phyloP scores from a whole-genome alignment of 2,329 filamentous ascomycete genomes.

The Scedosporium dehoogii region DNA sequence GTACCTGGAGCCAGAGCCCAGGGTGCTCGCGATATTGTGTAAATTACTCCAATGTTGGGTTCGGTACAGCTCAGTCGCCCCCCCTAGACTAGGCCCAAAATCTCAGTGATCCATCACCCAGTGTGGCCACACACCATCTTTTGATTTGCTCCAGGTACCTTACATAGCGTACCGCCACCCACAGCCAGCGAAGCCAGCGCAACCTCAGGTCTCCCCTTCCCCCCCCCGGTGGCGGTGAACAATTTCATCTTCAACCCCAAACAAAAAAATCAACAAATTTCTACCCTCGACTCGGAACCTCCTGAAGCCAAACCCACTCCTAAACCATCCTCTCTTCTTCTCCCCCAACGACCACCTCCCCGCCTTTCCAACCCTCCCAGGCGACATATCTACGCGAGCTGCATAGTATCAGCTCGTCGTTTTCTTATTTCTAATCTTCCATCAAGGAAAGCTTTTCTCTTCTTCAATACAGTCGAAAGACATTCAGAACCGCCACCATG shows the following conservation, averaged over 20 bases:
- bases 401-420: constrained; percentile 4
- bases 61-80: neutral
- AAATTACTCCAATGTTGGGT: neutral
- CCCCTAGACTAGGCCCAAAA: neutral
- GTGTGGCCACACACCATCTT: neutral
- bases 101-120: neutral
- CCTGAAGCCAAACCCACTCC: constrained; percentile 6
- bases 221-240: constrained; percentile 10
- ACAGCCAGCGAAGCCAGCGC: neutral
- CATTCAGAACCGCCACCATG: constrained; percentile 36
- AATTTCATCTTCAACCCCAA: constrained; percentile 7
- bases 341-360: constrained; percentile 1
- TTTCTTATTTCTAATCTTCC: constrained; percentile 4
- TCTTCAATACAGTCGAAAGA: constrained; percentile 15
- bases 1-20: neutral
- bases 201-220: constrained; percentile 7
- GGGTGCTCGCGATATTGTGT: neutral
- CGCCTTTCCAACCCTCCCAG: constrained; percentile 5
- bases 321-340: neutral
- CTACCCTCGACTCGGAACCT: constrained; percentile 4
- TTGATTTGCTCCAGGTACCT: constrained; percentile 1
- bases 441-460: neutral
- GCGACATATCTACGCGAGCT: constrained; percentile 4
- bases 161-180: neutral
- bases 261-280: constrained; percentile 9